Evolutionary conservation across 2,329 filamentous ascomycete species (phyloP).

Genomic region (Phaeosphaeriaceae sp.): DNA sequence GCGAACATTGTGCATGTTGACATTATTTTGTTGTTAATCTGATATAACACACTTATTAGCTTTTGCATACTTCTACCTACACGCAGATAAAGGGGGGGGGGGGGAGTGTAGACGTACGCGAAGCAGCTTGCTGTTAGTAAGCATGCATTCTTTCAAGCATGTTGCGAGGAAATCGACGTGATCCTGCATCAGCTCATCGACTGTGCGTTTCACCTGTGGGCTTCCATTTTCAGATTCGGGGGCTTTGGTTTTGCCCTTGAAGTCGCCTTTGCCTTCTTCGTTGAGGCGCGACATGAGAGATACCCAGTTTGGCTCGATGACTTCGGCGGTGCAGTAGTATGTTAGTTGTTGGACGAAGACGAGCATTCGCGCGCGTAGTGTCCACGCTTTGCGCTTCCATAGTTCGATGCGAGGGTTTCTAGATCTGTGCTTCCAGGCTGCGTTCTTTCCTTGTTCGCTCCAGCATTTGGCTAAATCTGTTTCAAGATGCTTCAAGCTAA

Average conservation of each 20-base stretch:
- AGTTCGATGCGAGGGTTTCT: constrained; percentile 76
- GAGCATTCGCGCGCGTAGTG: constrained; percentile 88
- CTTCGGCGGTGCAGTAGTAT: constrained; percentile 96
- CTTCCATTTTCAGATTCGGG: constrained; percentile 44
- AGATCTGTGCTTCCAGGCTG: constrained; percentile 83
- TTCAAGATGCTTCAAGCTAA: constrained; percentile 89
- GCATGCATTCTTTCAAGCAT: constrained; percentile 97
- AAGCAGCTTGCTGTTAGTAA: constrained; percentile 93
- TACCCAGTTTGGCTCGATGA: constrained; percentile 97
- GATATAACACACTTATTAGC: constrained; percentile 13
- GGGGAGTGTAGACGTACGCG: constrained; percentile 64
- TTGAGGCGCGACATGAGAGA: constrained; percentile 87
- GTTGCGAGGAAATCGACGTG: constrained; percentile 98
- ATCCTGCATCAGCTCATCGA: constrained; percentile 98
- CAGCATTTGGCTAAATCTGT: constrained; percentile 84
- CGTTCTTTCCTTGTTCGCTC: constrained; percentile 83
- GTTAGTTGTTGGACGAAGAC: constrained; percentile 96
- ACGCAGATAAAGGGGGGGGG: neutral
- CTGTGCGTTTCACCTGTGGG: constrained; percentile 70
- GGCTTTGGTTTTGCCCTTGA: constrained; percentile 49
- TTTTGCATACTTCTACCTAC: neutral
- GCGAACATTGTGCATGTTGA: constrained; percentile 95
- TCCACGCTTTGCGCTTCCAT: constrained; percentile 94
- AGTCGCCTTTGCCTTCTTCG: constrained; percentile 58
- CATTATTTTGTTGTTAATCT: constrained; percentile 98